Conservation (phyloP, 306 rosid genomes). For the Inga leiocalycina region DNA sequence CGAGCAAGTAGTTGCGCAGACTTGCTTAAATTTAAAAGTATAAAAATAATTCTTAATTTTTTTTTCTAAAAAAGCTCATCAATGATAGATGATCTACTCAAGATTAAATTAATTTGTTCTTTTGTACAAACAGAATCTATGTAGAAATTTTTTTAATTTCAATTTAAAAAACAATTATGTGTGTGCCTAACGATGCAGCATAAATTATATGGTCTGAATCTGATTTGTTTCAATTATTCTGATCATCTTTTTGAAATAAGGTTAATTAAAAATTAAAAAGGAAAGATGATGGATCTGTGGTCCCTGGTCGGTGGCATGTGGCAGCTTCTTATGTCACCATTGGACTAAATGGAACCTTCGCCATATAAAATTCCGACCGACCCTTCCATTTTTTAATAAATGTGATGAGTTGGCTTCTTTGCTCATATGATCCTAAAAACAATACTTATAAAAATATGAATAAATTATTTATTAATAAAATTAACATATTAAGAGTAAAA, state of each 20-base stretch:
- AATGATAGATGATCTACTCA: background rate
- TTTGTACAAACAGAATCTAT: background rate
- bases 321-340: constrained; percentile 16
- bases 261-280: background rate
- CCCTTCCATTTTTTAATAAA: background rate
- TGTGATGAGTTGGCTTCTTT: background rate
- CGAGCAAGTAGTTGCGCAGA: background rate
- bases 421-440: background rate
- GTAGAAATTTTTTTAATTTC: background rate
- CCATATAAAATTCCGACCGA: constrained; percentile 38
- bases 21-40: too few species aligned
- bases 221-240: constrained; percentile 9
- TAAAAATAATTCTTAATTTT: too few species aligned
- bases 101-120: background rate
- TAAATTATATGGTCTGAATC: constrained; percentile 25
- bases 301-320: constrained; percentile 60
- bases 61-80: background rate
- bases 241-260: background rate
- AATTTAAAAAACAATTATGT: background rate
- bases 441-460: background rate
- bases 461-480: background rate
- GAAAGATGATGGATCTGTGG: background rate
- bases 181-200: background rate
- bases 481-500: background rate
- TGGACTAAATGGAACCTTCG: constrained; percentile 25